These are phyloP conservation scores for Ceratobasidium theobromae DNA, from an alignment of 1,284 basidiomycete genomes.

Conservation along the genomic window DNA sequence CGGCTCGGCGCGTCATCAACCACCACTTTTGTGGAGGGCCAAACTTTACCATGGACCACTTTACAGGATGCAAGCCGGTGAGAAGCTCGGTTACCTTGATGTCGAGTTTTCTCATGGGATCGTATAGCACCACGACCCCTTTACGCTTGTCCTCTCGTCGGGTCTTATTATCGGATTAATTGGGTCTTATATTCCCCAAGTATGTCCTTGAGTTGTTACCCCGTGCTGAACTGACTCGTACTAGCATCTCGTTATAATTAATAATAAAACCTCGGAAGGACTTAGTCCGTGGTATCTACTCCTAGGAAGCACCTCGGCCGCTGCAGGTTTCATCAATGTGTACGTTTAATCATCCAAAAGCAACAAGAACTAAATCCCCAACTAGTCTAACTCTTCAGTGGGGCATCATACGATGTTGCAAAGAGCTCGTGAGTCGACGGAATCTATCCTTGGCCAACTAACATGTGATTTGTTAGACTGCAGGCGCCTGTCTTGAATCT, in stretches of 20 bases:
- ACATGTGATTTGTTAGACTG: conserved; percentile 45
- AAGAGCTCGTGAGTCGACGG: conserved; percentile 60
- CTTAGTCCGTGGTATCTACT: conserved; percentile 93
- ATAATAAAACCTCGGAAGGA: conserved; percentile 77
- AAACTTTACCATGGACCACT: conserved; percentile 3
- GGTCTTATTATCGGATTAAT: conserved; percentile 78
- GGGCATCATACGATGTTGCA: conserved; percentile 82
- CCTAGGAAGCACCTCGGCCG: conserved; percentile 83
- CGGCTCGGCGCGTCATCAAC: neutral
- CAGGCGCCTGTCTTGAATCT: conserved; percentile 76
- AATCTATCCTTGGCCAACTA: neutral
- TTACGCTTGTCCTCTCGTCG: conserved; percentile 70
- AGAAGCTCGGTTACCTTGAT: neutral
- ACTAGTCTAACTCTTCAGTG: conserved; percentile 82
- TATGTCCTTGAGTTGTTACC: conserved; percentile 41
- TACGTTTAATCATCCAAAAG: conserved; percentile 43
- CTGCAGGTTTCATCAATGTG: conserved; percentile 82
- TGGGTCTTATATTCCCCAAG: conserved; percentile 88
- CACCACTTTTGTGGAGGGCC: neutral
- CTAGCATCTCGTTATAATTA: conserved; percentile 74
- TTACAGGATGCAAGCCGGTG: conserved; percentile 25
- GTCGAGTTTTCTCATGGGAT: neutral
- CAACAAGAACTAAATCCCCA: neutral
- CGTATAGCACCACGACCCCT: conserved; percentile 60
- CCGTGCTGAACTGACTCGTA: conserved; percentile 32